phyloP scores from a whole-genome alignment of 2,329 filamentous ascomycete species.

The Periconia sp. region DNA sequence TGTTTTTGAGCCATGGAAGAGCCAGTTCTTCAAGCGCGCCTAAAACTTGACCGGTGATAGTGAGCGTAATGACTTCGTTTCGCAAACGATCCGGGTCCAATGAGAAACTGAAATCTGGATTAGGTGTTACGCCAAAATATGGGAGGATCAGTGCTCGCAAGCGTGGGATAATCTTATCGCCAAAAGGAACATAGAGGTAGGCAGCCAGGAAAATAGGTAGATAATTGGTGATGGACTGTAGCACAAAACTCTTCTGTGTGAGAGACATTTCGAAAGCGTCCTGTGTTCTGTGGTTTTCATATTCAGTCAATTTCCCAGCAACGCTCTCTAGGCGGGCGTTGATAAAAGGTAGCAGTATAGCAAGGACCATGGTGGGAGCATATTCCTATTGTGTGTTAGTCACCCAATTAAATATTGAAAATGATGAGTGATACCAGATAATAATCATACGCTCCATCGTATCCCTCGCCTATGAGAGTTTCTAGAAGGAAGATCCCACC shows the following conservation, averaged over 20 bases:
- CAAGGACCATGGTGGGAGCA: constrained; percentile 34
- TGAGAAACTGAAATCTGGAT: constrained; percentile 18
- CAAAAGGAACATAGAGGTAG: constrained; percentile 37
- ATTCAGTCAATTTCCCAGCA: constrained; percentile 33
- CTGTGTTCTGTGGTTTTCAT: constrained; percentile 36
- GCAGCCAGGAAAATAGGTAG: constrained; percentile 38
- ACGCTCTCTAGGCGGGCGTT: constrained; percentile 28
- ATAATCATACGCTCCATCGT: constrained; percentile 35
- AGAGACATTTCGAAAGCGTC: constrained; percentile 37
- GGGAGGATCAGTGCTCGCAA: constrained; percentile 23
- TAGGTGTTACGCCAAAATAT: constrained; percentile 10
- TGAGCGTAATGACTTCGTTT: constrained; percentile 38
- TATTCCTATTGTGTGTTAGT: constrained; percentile 30
- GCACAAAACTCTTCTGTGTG: constrained; percentile 38
- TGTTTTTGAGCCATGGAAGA: constrained; percentile 32
- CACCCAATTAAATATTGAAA: neutral
- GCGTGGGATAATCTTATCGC: constrained; percentile 24
- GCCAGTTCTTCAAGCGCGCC: constrained; percentile 32
- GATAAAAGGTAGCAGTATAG: constrained; percentile 31
- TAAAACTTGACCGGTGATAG: constrained; percentile 36
- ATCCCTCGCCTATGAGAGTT: constrained; percentile 36
- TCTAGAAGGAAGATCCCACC: constrained; percentile 33
- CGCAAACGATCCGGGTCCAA: constrained; percentile 32
- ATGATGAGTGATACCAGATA: constrained; percentile 20
- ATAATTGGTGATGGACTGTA: constrained; percentile 40